Conservation (phyloP, 2,329 filamentous ascomycete genomes). For the Tolypocladium endophyticum region DNA sequence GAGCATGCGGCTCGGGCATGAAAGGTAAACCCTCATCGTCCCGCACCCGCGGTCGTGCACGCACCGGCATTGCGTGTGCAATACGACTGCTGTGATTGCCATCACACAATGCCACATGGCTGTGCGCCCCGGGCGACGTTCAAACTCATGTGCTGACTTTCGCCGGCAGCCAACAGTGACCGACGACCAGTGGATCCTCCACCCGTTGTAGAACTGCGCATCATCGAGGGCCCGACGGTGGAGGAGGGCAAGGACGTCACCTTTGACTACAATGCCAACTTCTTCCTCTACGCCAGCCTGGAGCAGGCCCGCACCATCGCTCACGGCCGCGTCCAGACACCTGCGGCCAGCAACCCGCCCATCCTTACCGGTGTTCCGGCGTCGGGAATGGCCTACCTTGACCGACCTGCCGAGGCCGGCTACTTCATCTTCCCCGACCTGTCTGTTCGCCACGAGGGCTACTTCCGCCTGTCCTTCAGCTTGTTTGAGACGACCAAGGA, state of each 20-base stretch:
- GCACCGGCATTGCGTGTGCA: neutral
- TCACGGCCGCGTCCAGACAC: conserved; percentile 61
- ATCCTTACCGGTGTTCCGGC: conserved; percentile 91
- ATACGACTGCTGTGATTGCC: too few species aligned
- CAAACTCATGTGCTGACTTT: conserved; percentile 7
- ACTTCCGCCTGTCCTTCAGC: conserved; percentile 84
- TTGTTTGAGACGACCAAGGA: conserved; percentile 92
- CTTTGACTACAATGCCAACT: conserved; percentile 89
- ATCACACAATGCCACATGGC: neutral
- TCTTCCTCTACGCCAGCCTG: conserved; percentile 91
- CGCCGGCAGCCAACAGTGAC: conserved; percentile 40
- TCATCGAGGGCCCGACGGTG: conserved; percentile 62
- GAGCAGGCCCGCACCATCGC: conserved; percentile 78
- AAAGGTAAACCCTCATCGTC: conserved; percentile 61
- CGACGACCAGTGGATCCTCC: conserved; percentile 88
- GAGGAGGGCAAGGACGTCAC: conserved; percentile 61
- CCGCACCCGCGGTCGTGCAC: neutral
- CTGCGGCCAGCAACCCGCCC: conserved; percentile 60
- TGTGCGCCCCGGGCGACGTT: neutral
- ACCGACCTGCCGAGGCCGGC: conserved; percentile 67
- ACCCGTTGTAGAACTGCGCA: conserved; percentile 82
- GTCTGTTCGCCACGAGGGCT: conserved; percentile 89
- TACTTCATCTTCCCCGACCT: conserved; percentile 98
- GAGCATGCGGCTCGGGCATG: conserved; percentile 88
- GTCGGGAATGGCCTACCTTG: conserved; percentile 90